phyloP scores from a whole-genome alignment of 1,139 yeast genomes.

The Scheffersomyces segobiensis region DNA sequence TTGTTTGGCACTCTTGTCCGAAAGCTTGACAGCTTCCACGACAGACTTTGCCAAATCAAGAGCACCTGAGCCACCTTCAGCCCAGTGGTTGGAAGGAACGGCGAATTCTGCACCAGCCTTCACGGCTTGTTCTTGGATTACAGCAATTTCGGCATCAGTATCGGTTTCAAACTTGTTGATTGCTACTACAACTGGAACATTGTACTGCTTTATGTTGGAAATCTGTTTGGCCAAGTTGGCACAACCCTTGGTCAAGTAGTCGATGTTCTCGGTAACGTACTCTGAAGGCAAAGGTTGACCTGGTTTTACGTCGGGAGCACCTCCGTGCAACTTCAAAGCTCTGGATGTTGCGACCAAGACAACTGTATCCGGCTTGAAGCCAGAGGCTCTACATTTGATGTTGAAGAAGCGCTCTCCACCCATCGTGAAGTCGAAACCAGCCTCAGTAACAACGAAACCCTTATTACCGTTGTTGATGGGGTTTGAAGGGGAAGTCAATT shows the following conservation, averaged over 20 bases:
- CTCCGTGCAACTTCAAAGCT: constrained; percentile 80
- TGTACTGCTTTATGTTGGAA: constrained; percentile 65
- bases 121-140: constrained; percentile 62
- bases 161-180: constrained; percentile 75
- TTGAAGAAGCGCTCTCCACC: constrained; percentile 85
- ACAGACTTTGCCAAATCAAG: constrained; percentile 69
- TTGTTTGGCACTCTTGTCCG: constrained; percentile 36
- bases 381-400: constrained; percentile 77
- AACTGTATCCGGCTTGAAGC: constrained; percentile 68
- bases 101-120: constrained; percentile 78
- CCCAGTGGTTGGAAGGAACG: constrained; percentile 78
- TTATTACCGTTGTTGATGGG: constrained; percentile 43
- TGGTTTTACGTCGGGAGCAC: constrained; percentile 82
- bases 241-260: constrained; percentile 62
- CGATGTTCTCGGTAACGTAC: constrained; percentile 67
- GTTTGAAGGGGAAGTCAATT: constrained; percentile 53
- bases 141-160: constrained; percentile 63
- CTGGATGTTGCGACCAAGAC: constrained; percentile 79
- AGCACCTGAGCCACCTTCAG: constrained; percentile 78
- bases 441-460: constrained; percentile 81
- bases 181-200: constrained; percentile 79
- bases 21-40: constrained; percentile 51
- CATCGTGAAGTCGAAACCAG: constrained; percentile 87
- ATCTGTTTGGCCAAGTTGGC: constrained; percentile 77
- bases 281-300: constrained; percentile 73